Percentiles rank a stretch among this genome's conserved stretches.
phyloP scores from a whole-genome alignment of 2,329 filamentous ascomycete species.

The Emericellopsis atlantica region DNA sequence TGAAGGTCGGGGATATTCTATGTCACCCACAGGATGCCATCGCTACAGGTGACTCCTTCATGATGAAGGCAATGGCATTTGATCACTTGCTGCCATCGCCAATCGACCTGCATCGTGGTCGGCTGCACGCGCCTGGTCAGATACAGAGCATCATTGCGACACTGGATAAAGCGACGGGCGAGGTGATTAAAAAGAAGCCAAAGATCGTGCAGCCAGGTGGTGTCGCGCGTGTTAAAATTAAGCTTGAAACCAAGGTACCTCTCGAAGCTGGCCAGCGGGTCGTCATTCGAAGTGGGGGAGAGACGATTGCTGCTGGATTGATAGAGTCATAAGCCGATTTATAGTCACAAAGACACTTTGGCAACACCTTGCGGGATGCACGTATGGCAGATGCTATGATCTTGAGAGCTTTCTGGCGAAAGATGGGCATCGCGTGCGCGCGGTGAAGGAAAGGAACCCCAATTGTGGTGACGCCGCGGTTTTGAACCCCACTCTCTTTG shows the following conservation, averaged over 20 bases:
- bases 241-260: constrained; percentile 61
- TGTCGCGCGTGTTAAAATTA: constrained; percentile 66
- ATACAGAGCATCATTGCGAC: constrained; percentile 61
- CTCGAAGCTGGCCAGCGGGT: constrained; percentile 71
- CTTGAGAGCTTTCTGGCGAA: neutral
- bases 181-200: constrained; percentile 70
- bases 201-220: constrained; percentile 69
- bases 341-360: too few species aligned
- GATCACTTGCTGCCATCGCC: constrained; percentile 81
- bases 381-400: neutral
- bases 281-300: constrained; percentile 66
- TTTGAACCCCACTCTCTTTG: too few species aligned
- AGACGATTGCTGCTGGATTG: constrained; percentile 78
- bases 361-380: too few species aligned
- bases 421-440: too few species aligned
- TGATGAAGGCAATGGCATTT: constrained; percentile 76
- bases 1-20: constrained; percentile 77
- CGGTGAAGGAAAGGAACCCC: neutral
- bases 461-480: too few species aligned
- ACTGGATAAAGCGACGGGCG: constrained; percentile 68
- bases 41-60: constrained; percentile 59
- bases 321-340: constrained; percentile 43
- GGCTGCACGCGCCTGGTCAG: constrained; percentile 65
- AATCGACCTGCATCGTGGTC: constrained; percentile 78
- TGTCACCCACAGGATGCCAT: constrained; percentile 60